These are phyloP conservation scores for Dianthus caryophyllus DNA, from an alignment of 148 eudicot genomes.

Conservation along the genomic window DNA sequence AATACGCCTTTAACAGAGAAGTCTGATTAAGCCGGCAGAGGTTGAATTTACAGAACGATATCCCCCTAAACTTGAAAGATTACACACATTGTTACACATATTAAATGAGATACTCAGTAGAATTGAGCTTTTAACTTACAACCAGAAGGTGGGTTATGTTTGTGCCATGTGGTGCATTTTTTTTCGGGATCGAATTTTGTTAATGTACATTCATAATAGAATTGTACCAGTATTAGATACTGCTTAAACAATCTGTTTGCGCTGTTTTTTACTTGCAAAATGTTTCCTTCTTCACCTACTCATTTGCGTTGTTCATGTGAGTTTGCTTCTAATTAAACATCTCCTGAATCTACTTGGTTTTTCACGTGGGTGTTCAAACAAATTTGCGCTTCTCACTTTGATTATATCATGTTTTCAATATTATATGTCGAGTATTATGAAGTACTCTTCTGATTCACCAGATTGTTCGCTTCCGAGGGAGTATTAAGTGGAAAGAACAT, in stretches of 20 bases:
- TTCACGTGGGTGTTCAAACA: no score
- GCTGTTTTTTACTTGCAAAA: neutral
- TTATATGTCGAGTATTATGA: no score
- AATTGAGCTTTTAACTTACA: slow-evolving; percentile 8
- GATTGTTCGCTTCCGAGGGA: no score
- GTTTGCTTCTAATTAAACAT: neutral
- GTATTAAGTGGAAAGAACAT: no score
- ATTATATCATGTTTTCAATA: no score
- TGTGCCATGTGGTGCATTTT: slow-evolving; percentile 9
- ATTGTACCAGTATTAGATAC: slow-evolving; percentile 6
- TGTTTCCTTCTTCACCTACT: neutral
- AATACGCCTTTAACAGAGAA: slow-evolving; percentile 20
- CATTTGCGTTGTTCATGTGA: neutral
- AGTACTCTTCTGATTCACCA: no score
- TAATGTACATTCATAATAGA: slow-evolving; percentile 4
- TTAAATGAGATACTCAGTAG: neutral
- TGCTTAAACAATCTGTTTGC: neutral
- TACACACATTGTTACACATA: no score
- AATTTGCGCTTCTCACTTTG: no score
- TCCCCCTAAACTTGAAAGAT: neutral
- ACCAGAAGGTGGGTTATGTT: neutral
- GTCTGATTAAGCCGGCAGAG: neutral
- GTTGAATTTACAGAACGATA: neutral
- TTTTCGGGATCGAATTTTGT: neutral
- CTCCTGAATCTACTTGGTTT: no score